These are phyloP conservation scores for Pseudocercospora fuligena DNA, from an alignment of 2,329 filamentous ascomycete genomes.

Conservation along the genomic window DNA sequence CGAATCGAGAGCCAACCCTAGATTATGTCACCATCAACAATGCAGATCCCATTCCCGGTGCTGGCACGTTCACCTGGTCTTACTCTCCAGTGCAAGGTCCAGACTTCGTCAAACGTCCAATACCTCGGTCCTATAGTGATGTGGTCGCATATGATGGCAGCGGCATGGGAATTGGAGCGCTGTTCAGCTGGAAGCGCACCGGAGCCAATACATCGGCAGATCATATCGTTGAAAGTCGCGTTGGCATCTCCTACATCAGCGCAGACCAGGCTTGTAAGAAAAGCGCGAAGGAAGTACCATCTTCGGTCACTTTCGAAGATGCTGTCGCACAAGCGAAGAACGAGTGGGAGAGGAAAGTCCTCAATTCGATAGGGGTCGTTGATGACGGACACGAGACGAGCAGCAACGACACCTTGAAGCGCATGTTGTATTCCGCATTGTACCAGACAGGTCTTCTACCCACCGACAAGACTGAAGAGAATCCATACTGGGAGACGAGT, in stretches of 20 bases:
- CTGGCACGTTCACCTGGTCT: conserved; percentile 30
- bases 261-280: conserved; percentile 26
- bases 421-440: conserved; percentile 32
- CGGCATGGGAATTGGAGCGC: conserved; percentile 27
- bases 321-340: conserved; percentile 23
- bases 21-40: conserved; percentile 23
- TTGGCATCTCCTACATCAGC: conserved; percentile 30
- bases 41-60: conserved; percentile 18
- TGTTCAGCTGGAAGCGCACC: conserved; percentile 28
- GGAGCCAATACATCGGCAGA: conserved; percentile 22
- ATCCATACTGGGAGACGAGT: conserved; percentile 36
- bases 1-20: conserved; percentile 14
- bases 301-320: conserved; percentile 22
- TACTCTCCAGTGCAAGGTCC: conserved; percentile 27
- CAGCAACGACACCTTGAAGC: conserved; percentile 25
- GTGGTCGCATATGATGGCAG: conserved; percentile 26
- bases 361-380: conserved; percentile 20
- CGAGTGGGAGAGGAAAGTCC: conserved; percentile 26
- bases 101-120: conserved; percentile 19
- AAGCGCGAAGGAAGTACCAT: conserved; percentile 23
- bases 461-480: conserved; percentile 37
- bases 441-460: conserved; percentile 32
- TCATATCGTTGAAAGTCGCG: conserved; percentile 15
- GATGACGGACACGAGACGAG: conserved; percentile 25
- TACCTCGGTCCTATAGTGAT: conserved; percentile 25